Evolutionary conservation across 345 rosid genomes (phyloP), one percentile per base, ranked within the genome.

Genomic region (Salix purpurea): DNA sequence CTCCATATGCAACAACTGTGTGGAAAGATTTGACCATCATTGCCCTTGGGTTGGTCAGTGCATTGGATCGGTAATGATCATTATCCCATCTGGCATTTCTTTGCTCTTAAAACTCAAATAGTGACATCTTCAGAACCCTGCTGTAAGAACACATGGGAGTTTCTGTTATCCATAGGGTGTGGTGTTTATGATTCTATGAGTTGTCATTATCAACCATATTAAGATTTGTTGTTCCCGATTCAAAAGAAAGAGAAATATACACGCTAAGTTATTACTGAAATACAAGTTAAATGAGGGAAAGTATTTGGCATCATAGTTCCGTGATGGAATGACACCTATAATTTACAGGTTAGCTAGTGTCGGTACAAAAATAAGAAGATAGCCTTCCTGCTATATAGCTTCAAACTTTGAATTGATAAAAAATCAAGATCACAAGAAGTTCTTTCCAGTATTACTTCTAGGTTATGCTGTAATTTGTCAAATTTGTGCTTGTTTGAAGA

Each of bases 21-120:
- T 96, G n/a, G 88, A 96, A 71, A 91, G 87, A 75, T 96, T 94
- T 69, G 99, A 96, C 73, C 99, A 96, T 76, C 99, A 96, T 82
- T 96, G 99, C 85, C 98, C 99, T 85, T 96, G 99, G 99, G 97
- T 96, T 87, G 98, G 99, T 73, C 99, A 96, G 71, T 96, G 99
- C 84, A 90, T 96, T 73, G 98, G 99, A 85, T 74, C 88, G 94
- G 99, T 96, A 92, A 88, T 78, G 23, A 23, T 46, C 15, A 46
- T 80, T 73, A 67, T 73, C 68, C 70, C 18, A 13, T 12, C 18
- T 75, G 58, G 75, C 40, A 62, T 67, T 36, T 14, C 64, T 23
- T 24, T 61, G 39, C 71, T 76, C 32, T 60, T 77, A 19, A 65
- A 61, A 58, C 78, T 65, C 70, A 75, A 68, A 14, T 64, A 73